Conservation (phyloP, 305 asterid species). For the Caryopteris hybrid region DNA sequence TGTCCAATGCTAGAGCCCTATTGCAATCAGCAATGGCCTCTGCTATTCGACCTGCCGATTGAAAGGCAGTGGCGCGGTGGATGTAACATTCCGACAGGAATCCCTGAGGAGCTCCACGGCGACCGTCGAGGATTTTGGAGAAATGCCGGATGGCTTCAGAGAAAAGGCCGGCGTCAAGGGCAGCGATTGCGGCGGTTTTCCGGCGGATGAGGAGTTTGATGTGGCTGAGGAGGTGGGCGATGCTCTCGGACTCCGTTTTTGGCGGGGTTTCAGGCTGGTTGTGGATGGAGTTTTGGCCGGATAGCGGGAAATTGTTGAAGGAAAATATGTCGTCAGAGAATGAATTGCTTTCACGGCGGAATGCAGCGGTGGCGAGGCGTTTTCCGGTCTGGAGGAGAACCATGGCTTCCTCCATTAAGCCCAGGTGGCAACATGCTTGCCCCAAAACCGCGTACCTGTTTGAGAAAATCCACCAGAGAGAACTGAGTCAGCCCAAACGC, state of each 20-base stretch:
- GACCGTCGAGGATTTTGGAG: constrained; percentile 85
- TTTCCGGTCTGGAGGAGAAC: constrained; percentile 88
- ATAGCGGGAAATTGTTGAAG: constrained; percentile 45
- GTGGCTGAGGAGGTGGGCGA: constrained; percentile 69
- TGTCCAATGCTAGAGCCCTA: constrained; percentile 71
- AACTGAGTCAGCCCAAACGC: too few species aligned
- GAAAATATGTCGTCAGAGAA: constrained; percentile 79
- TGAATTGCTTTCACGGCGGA: constrained; percentile 84
- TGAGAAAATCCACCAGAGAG: constrained; percentile 11
- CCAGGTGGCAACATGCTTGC: constrained; percentile 93
- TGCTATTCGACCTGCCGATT: constrained; percentile 70
- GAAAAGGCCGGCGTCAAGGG: constrained; percentile 79
- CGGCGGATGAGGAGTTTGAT: constrained; percentile 84
- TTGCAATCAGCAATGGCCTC: constrained; percentile 93
- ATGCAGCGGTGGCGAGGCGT: constrained; percentile 83
- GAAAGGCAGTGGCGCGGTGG: constrained; percentile 71
- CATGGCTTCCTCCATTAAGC: constrained; percentile 95
- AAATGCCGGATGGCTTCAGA: constrained; percentile 82
- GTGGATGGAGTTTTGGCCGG: constrained; percentile 27
- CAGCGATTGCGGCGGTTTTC: constrained; percentile 82
- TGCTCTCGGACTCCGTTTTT: constrained; percentile 59
- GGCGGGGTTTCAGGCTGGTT: constrained; percentile 46
- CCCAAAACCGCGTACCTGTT: constrained; percentile 83
- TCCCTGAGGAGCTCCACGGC: constrained; percentile 87
- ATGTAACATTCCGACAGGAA: constrained; percentile 77